Conservation (phyloP, 768 basidiomycete genomes). For the Termitomyces bulborhizus region DNA sequence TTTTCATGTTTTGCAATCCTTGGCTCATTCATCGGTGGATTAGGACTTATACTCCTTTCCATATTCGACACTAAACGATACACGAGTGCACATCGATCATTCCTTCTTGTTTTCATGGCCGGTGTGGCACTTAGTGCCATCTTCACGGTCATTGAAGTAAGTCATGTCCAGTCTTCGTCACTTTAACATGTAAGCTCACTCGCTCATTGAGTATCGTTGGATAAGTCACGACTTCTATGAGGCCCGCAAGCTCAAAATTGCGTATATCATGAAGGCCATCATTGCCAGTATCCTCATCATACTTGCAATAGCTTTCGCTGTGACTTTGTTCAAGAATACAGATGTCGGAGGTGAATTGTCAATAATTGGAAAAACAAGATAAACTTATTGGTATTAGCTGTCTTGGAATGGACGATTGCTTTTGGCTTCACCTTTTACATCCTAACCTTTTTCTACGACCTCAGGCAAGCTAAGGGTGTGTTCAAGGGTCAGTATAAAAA, state of each 20-base stretch:
- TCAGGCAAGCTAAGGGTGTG: slow-evolving; percentile 53
- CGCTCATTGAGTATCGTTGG: slow-evolving; percentile 49
- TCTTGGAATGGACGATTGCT: slow-evolving; percentile 70
- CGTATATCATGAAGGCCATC: slow-evolving; percentile 57
- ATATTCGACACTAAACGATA: slow-evolving; percentile 63
- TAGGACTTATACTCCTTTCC: slow-evolving; percentile 62
- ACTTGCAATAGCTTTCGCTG: slow-evolving; percentile 58
- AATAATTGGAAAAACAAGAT: not conserved
- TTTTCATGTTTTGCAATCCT: slow-evolving; percentile 53
- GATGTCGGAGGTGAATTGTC: slow-evolving; percentile 43
- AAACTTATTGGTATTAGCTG: slow-evolving; percentile 26
- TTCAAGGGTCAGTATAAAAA: slow-evolving; percentile 38
- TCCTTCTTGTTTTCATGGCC: slow-evolving; percentile 67
- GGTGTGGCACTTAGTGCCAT: slow-evolving; percentile 70
- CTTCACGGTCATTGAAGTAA: slow-evolving; percentile 66
- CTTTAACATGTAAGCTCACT: not conserved
- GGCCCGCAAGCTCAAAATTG: slow-evolving; percentile 36
- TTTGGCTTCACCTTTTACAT: slow-evolving; percentile 72
- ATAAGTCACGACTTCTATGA: slow-evolving; percentile 49
- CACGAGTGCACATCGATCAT: slow-evolving; percentile 44
- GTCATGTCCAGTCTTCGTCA: not conserved
- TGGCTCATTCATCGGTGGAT: slow-evolving; percentile 55
- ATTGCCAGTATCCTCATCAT: slow-evolving; percentile 54
- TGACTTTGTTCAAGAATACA: slow-evolving; percentile 35
- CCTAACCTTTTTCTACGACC: slow-evolving; percentile 67